These are phyloP conservation scores for Potentilla sterilis DNA, from an alignment of 306 rosid species.

Conservation along the genomic window DNA sequence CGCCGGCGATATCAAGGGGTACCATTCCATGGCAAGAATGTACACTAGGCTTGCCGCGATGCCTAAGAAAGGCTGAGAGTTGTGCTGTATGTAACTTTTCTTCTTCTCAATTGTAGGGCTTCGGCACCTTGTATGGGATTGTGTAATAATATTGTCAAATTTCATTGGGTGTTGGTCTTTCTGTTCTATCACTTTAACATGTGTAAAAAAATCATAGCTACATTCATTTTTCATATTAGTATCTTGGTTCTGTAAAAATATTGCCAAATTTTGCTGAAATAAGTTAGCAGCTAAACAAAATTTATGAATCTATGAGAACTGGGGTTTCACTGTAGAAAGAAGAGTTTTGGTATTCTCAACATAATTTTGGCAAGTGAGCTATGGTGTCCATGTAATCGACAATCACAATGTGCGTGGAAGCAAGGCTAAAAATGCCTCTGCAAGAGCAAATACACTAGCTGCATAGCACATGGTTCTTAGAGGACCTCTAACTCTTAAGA, in stretches of 20 bases:
- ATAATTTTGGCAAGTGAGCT: too few species aligned
- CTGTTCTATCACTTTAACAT: neutral
- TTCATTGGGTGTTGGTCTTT: neutral
- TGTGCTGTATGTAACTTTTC: neutral
- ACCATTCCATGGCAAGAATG: constrained; percentile 96
- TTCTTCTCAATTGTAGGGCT: neutral
- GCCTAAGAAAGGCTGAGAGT: constrained; percentile 87
- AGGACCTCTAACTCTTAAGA: too few species aligned
- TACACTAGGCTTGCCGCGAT: constrained; percentile 94
- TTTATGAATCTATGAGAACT: neutral
- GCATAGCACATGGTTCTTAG: too few species aligned
- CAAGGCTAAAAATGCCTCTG: neutral
- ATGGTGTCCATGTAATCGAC: too few species aligned
- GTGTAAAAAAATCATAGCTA: neutral
- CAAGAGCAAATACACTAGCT: too few species aligned
- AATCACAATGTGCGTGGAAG: neutral
- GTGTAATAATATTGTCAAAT: neutral
- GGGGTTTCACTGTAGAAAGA: neutral
- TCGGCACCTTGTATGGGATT: neutral
- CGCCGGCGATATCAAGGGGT: constrained; percentile 83
- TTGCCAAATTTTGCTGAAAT: neutral
- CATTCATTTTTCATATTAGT: neutral
- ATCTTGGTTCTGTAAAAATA: neutral
- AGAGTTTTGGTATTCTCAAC: neutral
- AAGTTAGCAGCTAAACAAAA: neutral